A percentile compares a stretch with the other conserved stretches of the same genome.
phyloP scores from a whole-genome alignment of 2,329 filamentous ascomycete species.

The Ascochyta fabae region DNA sequence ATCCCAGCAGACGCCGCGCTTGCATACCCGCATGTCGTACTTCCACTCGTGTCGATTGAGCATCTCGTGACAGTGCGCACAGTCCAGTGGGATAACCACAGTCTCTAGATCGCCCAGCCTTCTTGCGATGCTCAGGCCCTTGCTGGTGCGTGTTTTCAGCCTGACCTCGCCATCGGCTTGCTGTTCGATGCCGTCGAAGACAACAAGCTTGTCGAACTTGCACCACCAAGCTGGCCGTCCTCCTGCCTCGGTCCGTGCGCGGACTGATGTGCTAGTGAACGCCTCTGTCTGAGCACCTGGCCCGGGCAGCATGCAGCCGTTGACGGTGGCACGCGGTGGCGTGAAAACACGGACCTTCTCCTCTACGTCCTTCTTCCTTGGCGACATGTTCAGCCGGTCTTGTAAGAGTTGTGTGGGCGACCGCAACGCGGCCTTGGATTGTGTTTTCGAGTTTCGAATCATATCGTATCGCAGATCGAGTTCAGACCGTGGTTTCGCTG shows the following conservation, averaged over 20 bases:
- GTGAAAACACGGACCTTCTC: constrained; percentile 36
- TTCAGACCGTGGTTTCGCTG: constrained; percentile 36
- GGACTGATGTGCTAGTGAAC: constrained; percentile 37
- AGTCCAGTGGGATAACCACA: constrained; percentile 41
- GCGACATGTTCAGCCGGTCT: constrained; percentile 36
- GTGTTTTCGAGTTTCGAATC: constrained; percentile 41
- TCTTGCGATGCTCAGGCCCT: constrained; percentile 41
- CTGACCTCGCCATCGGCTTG: constrained; percentile 18
- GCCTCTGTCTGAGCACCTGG: constrained; percentile 28
- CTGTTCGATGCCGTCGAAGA: constrained; percentile 39
- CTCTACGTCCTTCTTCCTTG: constrained; percentile 22
- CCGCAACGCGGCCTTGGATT: constrained; percentile 36
- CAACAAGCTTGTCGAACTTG: constrained; percentile 43
- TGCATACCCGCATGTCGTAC: constrained; percentile 43
- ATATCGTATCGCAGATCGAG: constrained; percentile 41
- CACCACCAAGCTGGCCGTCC: constrained; percentile 45
- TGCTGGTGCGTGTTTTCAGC: constrained; percentile 36
- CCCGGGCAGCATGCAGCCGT: constrained; percentile 40
- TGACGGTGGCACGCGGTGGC: constrained; percentile 32
- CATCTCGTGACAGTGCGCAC: constrained; percentile 44
- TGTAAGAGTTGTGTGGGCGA: constrained; percentile 43
- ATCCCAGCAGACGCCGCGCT: constrained; percentile 43
- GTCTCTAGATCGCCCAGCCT: constrained; percentile 38
- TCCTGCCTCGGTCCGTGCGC: constrained; percentile 33
- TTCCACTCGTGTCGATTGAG: constrained; percentile 44